Base-by-base conservation (phyloP, 768 basidiomycete genomes). In the Guyanaporus albipodus region DNA sequence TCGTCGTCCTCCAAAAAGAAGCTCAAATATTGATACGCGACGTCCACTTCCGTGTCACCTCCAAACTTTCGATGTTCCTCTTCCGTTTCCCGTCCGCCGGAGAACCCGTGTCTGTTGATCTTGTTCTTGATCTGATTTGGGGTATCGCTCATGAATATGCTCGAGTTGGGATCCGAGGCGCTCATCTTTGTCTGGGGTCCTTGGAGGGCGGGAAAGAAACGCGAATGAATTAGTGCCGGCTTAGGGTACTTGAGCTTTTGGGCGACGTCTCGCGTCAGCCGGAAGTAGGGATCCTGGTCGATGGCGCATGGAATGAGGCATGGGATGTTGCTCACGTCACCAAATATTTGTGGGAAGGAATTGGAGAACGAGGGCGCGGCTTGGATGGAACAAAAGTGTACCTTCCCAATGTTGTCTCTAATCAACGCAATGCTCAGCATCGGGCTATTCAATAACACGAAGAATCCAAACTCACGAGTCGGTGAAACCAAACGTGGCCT, bases 101-200 rank as follows among this genome's bases (percentile, higher is more conserved):
- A 93, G 69, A 98, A 99, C 3, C 92, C 96, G 60, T 99, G 92
- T 57, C 76, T 83, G 64, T 91, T 96, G 60, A 99, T 81, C 74
- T 99, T 99, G 65, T 92, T 96, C 73, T 96, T 95, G 71, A 99
- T 97, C 68, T 94, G 90, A 46, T 81, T 82, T 4, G 83, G 74
- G 49, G 87, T 90, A 65, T 99, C 96, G 26, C 77, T 91, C 95
- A 99, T 97, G 74, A 79, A 98, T 56, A 99, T 94, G 54, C 89
- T 89, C 54, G 86, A 89, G 69, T 93, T 95, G 18, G 82, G 73
- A 67, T 95, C 87, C 40, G 90, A 93, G 5, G 96, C 96, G 66
- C 93, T 96, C 96, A 99, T 99, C 73, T 99, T 99, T 28, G 92
- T 95, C 67, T 96, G 92, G 3, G 96, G 89, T 34, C 96, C 96